A percentile compares a stretch with the other conserved stretches of the same genome.
Evolutionary conservation across 2,329 filamentous ascomycete genomes (phyloP).

Genomic region (Sarocladium kiliense): DNA sequence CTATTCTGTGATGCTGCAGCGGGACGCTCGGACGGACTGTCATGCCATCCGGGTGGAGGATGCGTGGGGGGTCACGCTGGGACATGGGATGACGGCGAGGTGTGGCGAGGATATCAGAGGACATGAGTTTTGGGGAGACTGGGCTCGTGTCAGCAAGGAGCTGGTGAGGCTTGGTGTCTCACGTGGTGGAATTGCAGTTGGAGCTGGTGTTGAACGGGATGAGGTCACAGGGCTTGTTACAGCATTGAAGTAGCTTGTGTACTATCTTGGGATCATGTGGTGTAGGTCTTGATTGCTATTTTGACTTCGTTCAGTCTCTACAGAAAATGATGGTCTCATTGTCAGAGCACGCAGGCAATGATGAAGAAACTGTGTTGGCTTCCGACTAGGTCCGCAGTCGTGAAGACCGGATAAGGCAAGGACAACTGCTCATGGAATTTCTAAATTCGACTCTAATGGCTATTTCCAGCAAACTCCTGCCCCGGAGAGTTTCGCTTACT

Average conservation of each 20-base stretch:
- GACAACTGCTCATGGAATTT: no score
- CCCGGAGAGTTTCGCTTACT: no score
- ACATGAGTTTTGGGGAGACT: slow-evolving; percentile 52
- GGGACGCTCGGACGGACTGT: slow-evolving; percentile 33
- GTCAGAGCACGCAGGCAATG: no score
- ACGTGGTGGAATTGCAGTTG: slow-evolving; percentile 36
- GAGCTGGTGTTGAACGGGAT: slow-evolving; percentile 36
- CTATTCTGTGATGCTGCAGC: slow-evolving; percentile 53
- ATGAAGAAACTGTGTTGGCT: no score
- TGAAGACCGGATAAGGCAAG: no score
- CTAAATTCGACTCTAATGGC: no score
- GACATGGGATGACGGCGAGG: slow-evolving; percentile 43
- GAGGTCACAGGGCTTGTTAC: slow-evolving; percentile 31
- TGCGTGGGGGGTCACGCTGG: slow-evolving; percentile 53
- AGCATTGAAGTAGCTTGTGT: slow-evolving; percentile 19
- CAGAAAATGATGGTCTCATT: no score
- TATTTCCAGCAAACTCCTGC: no score
- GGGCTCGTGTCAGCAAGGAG: slow-evolving; percentile 34
- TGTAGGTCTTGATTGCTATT: no score
- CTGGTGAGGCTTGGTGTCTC: slow-evolving; percentile 30
- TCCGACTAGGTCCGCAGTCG: no score
- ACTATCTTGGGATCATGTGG: not conserved
- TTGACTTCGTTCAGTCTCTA: no score
- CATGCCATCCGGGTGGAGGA: slow-evolving; percentile 44
- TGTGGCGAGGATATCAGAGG: slow-evolving; percentile 29